These are phyloP conservation scores for Dactylellina haptotyla DNA, from an alignment of 2,329 filamentous ascomycete species.

Conservation along the genomic window DNA sequence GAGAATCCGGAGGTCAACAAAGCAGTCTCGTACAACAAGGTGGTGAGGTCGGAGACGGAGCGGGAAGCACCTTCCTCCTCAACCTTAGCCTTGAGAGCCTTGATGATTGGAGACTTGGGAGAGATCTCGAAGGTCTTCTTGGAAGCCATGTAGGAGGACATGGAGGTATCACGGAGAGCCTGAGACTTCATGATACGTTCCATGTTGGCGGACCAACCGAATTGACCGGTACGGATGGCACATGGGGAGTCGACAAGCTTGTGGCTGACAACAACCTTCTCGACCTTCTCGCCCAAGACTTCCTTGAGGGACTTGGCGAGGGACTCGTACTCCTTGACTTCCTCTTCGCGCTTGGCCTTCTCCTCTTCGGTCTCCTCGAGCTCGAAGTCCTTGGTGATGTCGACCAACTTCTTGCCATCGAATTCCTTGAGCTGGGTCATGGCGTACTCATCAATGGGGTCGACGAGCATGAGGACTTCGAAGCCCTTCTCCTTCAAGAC, in stretches of 20 bases:
- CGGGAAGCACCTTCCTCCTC: conserved; percentile 96
- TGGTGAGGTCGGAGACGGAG: conserved; percentile 98
- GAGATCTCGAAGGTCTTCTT: conserved; percentile 99
- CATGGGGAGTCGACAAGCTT: conserved; percentile 94
- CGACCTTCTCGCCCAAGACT: conserved; percentile 97
- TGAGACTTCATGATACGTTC: conserved; percentile 99
- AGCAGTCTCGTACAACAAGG: conserved; percentile 98
- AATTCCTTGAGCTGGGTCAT: conserved; percentile 99
- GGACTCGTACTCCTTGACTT: conserved; percentile 97
- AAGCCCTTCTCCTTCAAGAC: conserved; percentile 99
- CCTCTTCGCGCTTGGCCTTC: conserved; percentile 92
- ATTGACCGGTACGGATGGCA: conserved; percentile 99
- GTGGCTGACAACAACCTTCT: conserved; percentile 99
- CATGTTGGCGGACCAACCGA: conserved; percentile 99
- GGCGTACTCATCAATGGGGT: conserved; percentile 99
- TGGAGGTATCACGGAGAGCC: conserved; percentile 98
- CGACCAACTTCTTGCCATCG: conserved; percentile 99
- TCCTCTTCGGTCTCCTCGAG: conserved; percentile 99
- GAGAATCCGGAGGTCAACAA: conserved; percentile 99
- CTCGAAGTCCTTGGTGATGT: conserved; percentile 99
- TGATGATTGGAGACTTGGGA: conserved; percentile 96
- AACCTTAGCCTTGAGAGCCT: conserved; percentile 99
- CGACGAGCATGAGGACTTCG: conserved; percentile 98
- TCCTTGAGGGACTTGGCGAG: conserved; percentile 99
- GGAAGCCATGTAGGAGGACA: conserved; percentile 99